Base-by-base conservation (phyloP, 2,329 filamentous ascomycete genomes). In the Tolypocladium ovalisporum region DNA sequence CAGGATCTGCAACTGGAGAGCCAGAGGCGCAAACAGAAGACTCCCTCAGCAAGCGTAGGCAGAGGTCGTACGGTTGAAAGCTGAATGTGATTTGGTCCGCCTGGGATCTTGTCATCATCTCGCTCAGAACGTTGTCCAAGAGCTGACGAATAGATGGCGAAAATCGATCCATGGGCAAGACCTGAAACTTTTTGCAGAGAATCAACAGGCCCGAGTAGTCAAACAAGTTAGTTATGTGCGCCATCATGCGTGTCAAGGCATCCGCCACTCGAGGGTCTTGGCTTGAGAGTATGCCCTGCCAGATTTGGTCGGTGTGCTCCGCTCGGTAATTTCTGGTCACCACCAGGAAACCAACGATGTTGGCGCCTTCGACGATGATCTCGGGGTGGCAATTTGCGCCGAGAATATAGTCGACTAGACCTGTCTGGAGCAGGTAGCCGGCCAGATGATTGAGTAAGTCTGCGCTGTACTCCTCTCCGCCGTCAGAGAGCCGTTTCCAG, bases 341-440 rank as follows among this genome's bases (percentile, higher is more conserved):
- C 27, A 90, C 82, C 55, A 97, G 77, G 66, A 97, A 97, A 1
- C 89, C 89, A 53, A 97, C 78, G 56, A 97, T 88, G 61, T 96
- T 96, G 44, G 81, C 80, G 65, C 89, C 89, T 63, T 91, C 85
- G 39, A 81, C 79, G 24, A 95, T 94, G 56, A 97, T 84, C 67
- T 96, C 91, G 1, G 92, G 90, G 66, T 97, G 94, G 36, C 93
- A 97, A 57, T 91, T 91, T 17, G 93, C 85, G 2, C 93, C 90
- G 55, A 97, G 82, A 52, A 99, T 85, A 70, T 97, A 97, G 59
- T 91, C 84, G 29, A 96, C 82, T 32, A 97, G 76, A 56, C 85
- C 84, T 42, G 87, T 86, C 8, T 79, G 74, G 19, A 87, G 77
- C 37, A 97, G 76, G 62, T 89, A 87, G 29, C 82, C 76, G 6